Conservation (phyloP, 352 stramenopile genomes). For the Phytophthora nicotianae region DNA sequence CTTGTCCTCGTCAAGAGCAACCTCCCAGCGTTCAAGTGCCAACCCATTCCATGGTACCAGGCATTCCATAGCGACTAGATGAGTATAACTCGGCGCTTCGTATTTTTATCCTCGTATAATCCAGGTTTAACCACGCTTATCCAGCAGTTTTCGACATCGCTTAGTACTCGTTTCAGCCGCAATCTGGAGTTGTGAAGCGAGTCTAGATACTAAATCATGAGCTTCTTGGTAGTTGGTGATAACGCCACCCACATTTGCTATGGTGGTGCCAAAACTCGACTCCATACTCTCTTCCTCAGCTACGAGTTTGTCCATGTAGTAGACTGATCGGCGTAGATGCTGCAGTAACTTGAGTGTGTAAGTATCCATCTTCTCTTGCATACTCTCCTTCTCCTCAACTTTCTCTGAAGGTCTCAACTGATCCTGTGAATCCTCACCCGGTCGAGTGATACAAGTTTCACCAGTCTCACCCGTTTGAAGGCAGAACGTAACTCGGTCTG, state of each 20-base stretch:
- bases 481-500: conserved; percentile 60
- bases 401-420: conserved; percentile 19
- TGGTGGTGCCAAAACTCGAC: conserved; percentile 42
- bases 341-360: conserved; percentile 68
- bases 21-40: conserved; percentile 22
- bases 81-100: conserved; percentile 1
- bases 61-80: conserved; percentile 20
- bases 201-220: conserved; percentile 40
- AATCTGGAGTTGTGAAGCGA: conserved; percentile 47
- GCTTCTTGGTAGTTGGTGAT: conserved; percentile 46
- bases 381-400: conserved; percentile 29
- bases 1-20: conserved; percentile 21
- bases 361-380: conserved; percentile 50
- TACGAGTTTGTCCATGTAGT: conserved; percentile 72
- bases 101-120: conserved; percentile 31
- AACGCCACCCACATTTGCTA: conserved; percentile 32
- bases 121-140: conserved; percentile 24
- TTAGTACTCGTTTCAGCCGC: conserved; percentile 39
- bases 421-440: conserved; percentile 62
- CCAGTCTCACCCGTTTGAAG: conserved; percentile 42
- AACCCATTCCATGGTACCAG: conserved; percentile 30
- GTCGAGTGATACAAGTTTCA: conserved; percentile 49
- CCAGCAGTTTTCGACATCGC: conserved; percentile 35
- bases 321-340: conserved; percentile 57
- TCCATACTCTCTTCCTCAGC: conserved; percentile 53